Conservation (phyloP, 345 rosid genomes). For the Punica granatum region DNA sequence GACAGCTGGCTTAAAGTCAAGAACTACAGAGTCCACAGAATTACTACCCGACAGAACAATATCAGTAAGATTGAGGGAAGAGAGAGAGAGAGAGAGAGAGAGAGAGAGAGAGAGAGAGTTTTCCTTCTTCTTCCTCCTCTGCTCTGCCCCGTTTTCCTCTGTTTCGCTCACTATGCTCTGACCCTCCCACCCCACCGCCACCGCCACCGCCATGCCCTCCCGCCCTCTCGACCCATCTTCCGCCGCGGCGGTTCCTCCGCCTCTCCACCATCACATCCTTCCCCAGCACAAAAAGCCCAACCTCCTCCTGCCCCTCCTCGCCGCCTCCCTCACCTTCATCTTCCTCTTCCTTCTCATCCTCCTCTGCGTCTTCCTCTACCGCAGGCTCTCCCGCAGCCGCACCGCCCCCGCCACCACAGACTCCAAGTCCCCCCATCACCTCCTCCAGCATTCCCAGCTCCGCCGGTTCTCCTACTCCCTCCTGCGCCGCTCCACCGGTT, state of each 20-base stretch:
- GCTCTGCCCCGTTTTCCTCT: too few relatives aligned
- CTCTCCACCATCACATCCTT: neutral
- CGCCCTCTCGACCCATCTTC: constrained; percentile 8
- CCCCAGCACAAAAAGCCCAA: neutral
- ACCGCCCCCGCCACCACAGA: constrained; percentile 77
- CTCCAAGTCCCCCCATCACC: constrained; percentile 14
- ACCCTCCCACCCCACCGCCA: too few relatives aligned
- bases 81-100: too few relatives aligned
- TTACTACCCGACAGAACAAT: too few relatives aligned
- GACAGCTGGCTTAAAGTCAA: too few relatives aligned
- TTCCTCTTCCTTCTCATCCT: constrained; percentile 26
- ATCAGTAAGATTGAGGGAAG: too few relatives aligned
- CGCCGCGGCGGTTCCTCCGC: neutral
- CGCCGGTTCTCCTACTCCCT: constrained; percentile 66
- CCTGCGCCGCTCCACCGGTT: constrained; percentile 71
- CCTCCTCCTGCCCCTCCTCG: constrained; percentile 10
- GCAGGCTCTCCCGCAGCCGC: constrained; percentile 61
- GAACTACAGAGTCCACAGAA: too few relatives aligned
- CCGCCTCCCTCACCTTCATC: constrained; percentile 28
- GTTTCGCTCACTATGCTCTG: too few relatives aligned
- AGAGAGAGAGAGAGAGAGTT: too few relatives aligned
- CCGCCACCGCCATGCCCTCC: constrained; percentile 12
- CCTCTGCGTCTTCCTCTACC: constrained; percentile 43
- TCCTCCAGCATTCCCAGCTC: neutral
- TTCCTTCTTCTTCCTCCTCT: too few relatives aligned